A percentile compares a stretch with the other conserved stretches of the same genome.
Conservation (phyloP, 768 basidiomycete genomes). For the Lactarius akahatsu region DNA sequence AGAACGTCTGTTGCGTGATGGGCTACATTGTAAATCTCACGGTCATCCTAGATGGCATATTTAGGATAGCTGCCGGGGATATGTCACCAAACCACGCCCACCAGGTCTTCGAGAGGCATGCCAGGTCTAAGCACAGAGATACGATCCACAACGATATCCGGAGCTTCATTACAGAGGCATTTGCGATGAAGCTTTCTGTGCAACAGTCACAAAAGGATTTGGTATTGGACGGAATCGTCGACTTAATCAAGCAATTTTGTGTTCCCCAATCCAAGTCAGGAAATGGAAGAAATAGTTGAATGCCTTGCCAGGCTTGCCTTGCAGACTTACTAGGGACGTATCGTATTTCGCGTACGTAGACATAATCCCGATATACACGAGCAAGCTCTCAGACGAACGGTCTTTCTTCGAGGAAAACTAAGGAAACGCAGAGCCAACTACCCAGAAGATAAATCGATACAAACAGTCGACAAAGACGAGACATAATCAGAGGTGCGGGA, state of each 20-base stretch:
- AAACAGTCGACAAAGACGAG: too few species aligned
- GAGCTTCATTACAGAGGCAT: conserved; percentile 1
- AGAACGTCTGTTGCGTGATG: conserved; percentile 9
- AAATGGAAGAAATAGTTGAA: background rate
- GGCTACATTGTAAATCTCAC: conserved; percentile 23
- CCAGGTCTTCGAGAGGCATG: background rate
- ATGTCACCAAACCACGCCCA: background rate
- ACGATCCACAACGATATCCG: conserved; percentile 4
- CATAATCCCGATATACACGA: too few species aligned
- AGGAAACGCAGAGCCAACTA: too few species aligned
- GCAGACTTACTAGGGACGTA: too few species aligned
- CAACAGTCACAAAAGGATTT: background rate
- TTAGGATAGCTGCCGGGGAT: background rate
- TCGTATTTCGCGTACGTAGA: too few species aligned
- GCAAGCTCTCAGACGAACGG: too few species aligned
- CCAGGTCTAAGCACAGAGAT: background rate
- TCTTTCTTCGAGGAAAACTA: too few species aligned
- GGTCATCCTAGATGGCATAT: background rate
- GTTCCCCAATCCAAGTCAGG: background rate
- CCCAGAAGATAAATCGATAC: too few species aligned
- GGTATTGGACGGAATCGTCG: conserved; percentile 9
- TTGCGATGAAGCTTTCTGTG: background rate
- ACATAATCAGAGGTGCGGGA: too few species aligned
- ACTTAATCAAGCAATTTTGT: conserved; percentile 14
- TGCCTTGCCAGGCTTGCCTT: too few species aligned